A percentile compares a stretch with the other conserved stretches of the same genome.
Conservation (phyloP, 75 land plant genomes). For the Adiantum capillusveneris region DNA sequence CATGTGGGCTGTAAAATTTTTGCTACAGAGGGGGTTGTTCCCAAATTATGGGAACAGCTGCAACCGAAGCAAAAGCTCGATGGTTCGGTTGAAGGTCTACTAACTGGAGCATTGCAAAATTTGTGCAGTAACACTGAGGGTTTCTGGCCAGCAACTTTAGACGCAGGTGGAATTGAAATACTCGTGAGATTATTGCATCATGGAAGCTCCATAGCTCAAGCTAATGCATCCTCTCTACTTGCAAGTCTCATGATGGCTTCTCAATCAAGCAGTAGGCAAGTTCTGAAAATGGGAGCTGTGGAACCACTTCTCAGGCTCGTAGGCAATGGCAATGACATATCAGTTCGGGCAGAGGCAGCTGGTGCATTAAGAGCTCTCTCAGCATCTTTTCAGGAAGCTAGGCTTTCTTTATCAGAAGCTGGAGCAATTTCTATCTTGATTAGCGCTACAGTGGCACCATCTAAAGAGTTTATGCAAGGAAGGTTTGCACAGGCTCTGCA, state of each 20-base stretch:
- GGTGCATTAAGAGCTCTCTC: slow-evolving; percentile 37
- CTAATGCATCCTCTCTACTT: slow-evolving; percentile 39
- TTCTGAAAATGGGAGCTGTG: slow-evolving; percentile 20
- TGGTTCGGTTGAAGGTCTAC: slow-evolving; percentile 25
- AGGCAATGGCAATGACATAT: slow-evolving; percentile 19
- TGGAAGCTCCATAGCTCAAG: slow-evolving; percentile 26
- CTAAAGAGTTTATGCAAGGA: slow-evolving; percentile 28
- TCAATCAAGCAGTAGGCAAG: slow-evolving; percentile 25
- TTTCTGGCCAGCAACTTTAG: slow-evolving; percentile 35
- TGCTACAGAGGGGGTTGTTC: slow-evolving; percentile 46
- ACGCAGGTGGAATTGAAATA: slow-evolving; percentile 36
- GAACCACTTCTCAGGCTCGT: slow-evolving; percentile 32
- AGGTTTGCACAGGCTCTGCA: slow-evolving; percentile 30
- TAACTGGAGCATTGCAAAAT: slow-evolving; percentile 40
- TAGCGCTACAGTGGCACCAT: slow-evolving; percentile 35
- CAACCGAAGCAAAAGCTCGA: slow-evolving; percentile 23
- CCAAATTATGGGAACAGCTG: slow-evolving; percentile 39
- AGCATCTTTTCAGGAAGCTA: slow-evolving; percentile 20
- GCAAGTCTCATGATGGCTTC: slow-evolving; percentile 36
- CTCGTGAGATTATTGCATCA: slow-evolving; percentile 19
- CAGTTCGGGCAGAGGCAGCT: slow-evolving; percentile 48
- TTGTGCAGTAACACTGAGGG: slow-evolving; percentile 38
- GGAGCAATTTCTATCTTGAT: slow-evolving; percentile 34
- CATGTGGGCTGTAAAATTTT: slow-evolving; percentile 47
- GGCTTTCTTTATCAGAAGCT: slow-evolving; percentile 21